Conservation (phyloP, 2,329 filamentous ascomycete genomes). For the Blastomyces emzantsi region DNA sequence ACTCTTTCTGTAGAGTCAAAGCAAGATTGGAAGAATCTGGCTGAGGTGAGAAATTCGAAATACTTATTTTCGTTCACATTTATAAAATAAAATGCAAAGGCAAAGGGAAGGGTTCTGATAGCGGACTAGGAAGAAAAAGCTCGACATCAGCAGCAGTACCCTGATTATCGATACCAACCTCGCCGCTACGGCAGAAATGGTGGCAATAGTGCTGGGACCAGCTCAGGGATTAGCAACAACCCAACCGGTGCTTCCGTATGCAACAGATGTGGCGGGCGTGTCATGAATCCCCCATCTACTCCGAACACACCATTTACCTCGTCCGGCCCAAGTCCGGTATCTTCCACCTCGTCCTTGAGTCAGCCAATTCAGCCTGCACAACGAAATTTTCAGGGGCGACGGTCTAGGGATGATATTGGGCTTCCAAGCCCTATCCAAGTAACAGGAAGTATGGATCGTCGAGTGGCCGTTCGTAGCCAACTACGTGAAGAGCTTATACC, state of each 20-base stretch:
- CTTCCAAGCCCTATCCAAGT: constrained; percentile 22
- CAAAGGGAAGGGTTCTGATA: constrained; percentile 11
- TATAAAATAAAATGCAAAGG: neutral
- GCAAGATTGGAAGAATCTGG: constrained; percentile 77
- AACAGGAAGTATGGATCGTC: constrained; percentile 20
- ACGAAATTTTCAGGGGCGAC: constrained; percentile 20
- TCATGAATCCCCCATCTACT: constrained; percentile 39
- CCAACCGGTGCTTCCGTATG: constrained; percentile 32
- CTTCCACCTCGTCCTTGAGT: constrained; percentile 23
- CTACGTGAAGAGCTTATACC: constrained; percentile 30
- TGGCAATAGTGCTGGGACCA: constrained; percentile 28
- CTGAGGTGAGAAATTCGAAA: constrained; percentile 51
- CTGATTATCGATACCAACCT: constrained; percentile 89
- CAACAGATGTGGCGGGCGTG: constrained; percentile 39
- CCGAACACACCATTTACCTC: constrained; percentile 36
- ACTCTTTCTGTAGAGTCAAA: constrained; percentile 65
- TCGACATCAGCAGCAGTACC: constrained; percentile 80
- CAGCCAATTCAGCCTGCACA: constrained; percentile 21
- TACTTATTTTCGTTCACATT: constrained; percentile 1
- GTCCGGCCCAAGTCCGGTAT: constrained; percentile 18
- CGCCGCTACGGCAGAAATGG: constrained; percentile 55
- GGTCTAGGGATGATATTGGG: constrained; percentile 20
- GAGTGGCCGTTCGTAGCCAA: constrained; percentile 19
- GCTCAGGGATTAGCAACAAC: constrained; percentile 30
- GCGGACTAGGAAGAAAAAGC: constrained; percentile 68